Evolutionary conservation across 257 asterid genomes (phyloP), one percentile per base, ranked within the genome.

Genomic region (Haberlea rhodopensis): DNA sequence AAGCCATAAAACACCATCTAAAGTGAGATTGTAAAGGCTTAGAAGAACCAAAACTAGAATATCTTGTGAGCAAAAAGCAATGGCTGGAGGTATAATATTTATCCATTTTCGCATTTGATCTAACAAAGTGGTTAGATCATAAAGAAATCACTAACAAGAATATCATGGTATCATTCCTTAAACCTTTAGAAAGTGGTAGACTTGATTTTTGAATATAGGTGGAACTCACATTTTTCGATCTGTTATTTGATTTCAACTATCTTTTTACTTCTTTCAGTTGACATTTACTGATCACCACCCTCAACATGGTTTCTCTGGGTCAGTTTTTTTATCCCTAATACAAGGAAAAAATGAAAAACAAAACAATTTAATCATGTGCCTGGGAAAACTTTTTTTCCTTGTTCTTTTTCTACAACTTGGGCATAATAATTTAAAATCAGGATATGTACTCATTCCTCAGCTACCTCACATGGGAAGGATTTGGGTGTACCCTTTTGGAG

Each of bases 131-230:
- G n/a, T n/a, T n/a, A n/a, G n/a, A n/a, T n/a, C n/a, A n/a, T n/a
- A n/a, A n/a, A n/a, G n/a, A n/a, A n/a, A n/a, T n/a, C n/a, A n/a
- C n/a, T n/a, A n/a, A n/a, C n/a, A 34, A 34, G 3, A 8, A 10
- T 7, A 34, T 34, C 3, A 3, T 1, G 2, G 43, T 34, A 34
- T 9, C 16, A 9, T 1, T 34, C 43, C 43, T 34, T 34, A n/a
- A 32, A 51, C 18, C 22, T 37, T 23, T 20, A n/a, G 27, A 19
- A 26, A 21, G 58, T n/a, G 48, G 48, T 15, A 10, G 34, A 6
- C 31, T 61, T 40, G 26, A 18, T 26, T 40, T 5, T 63, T 63
- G 64, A 48, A 45, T 57, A 46, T 46, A 32, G 66, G 32, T 32
- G 6, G 57, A 10, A 6, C 28, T 26, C 4, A 7, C 48, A 53